These are phyloP conservation scores for Rubus parviflorus DNA, from an alignment of 306 rosid species.

Conservation along the genomic window DNA sequence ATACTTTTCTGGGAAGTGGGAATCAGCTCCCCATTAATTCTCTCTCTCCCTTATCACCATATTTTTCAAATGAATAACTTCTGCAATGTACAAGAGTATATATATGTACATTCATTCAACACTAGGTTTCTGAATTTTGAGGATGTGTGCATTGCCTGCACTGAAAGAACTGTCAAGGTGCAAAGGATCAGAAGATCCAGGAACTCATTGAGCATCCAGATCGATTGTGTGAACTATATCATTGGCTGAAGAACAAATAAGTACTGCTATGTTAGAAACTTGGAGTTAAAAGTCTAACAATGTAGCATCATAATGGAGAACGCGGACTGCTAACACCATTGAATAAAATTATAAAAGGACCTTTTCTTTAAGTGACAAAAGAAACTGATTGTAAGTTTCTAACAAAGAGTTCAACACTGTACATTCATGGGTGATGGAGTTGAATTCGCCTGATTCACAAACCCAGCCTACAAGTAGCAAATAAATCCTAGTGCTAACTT, in stretches of 20 bases:
- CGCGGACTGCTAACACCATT: background rate
- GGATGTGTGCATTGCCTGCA: background rate
- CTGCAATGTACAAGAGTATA: rapidly evolving
- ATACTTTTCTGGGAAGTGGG: too few relatives aligned
- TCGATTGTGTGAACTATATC: conserved; percentile 31
- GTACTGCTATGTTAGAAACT: conserved; percentile 30
- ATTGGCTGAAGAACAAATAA: conserved; percentile 31
- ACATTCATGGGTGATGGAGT: conserved; percentile 15
- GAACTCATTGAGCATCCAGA: conserved; percentile 35
- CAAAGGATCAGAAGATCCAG: conserved; percentile 39
- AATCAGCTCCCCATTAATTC: too few relatives aligned
- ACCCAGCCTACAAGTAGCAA: conserved; percentile 5
- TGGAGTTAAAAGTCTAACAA: background rate
- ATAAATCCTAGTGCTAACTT: conserved; percentile 27
- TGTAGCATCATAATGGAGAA: background rate
- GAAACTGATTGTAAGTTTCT: background rate
- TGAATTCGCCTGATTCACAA: conserved; percentile 27
- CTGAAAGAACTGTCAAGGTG: conserved; percentile 19
- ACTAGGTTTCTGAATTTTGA: background rate
- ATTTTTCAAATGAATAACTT: too few relatives aligned
- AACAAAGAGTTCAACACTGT: conserved; percentile 16
- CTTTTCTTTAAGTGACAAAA: background rate
- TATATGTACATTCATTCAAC: background rate
- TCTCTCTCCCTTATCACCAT: too few relatives aligned
- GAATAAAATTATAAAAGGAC: background rate